Conservation (phyloP, 805 yeast genomes). For the Candida arabinofermentans region DNA sequence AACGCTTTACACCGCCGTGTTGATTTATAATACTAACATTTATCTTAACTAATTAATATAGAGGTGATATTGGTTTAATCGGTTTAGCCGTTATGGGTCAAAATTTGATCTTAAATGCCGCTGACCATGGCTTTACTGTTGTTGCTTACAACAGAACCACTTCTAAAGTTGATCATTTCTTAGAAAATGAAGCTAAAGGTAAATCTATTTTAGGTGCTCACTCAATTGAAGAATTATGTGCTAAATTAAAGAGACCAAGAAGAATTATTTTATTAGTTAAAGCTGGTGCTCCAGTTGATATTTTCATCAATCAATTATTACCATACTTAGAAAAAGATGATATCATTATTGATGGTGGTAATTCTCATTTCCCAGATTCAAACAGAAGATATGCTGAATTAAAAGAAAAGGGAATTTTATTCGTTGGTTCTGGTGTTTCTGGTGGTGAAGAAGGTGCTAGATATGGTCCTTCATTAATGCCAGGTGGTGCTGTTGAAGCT, state of each 20-base stretch:
- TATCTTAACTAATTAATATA: conserved; percentile 18
- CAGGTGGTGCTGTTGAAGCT: conserved; percentile 97
- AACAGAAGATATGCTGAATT: conserved; percentile 94
- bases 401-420: conserved; percentile 79
- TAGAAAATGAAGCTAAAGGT: conserved; percentile 95
- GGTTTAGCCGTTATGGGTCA: conserved; percentile 99
- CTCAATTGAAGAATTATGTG: conserved; percentile 82
- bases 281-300: conserved; percentile 95
- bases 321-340: conserved; percentile 95
- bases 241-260: conserved; percentile 95
- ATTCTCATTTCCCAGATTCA: conserved; percentile 98
- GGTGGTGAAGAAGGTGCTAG: conserved; percentile 99
- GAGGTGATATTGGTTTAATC: conserved; percentile 96
- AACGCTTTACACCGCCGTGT: neutral
- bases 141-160: conserved; percentile 98
- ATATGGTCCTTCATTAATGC: conserved; percentile 98
- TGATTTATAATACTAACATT: conserved; percentile 9
- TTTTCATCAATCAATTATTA: conserved; percentile 79
- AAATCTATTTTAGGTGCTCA: conserved; percentile 94
- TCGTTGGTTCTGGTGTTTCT: conserved; percentile 98
- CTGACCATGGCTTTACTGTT: conserved; percentile 97
- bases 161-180: conserved; percentile 90
- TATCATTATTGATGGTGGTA: conserved; percentile 99
- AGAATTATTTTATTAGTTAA: conserved; percentile 90
- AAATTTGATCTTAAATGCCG: conserved; percentile 94